A percentile compares a stretch with the other conserved stretches of the same genome.
These are phyloP conservation scores for Alternaria novae-zelandiae DNA, from an alignment of 2,329 filamentous ascomycete species.

Conservation along the genomic window DNA sequence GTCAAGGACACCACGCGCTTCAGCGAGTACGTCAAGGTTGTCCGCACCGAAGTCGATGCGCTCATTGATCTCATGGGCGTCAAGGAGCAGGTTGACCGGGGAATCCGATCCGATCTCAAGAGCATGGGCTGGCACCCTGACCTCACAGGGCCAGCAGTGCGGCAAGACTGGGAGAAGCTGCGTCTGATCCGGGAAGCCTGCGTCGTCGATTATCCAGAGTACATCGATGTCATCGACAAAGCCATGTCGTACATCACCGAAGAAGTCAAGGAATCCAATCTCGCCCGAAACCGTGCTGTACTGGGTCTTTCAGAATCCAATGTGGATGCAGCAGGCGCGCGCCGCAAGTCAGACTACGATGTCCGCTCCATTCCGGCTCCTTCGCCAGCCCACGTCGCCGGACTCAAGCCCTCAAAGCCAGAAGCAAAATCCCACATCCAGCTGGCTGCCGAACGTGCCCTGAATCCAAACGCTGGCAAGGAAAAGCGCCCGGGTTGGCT, in stretches of 20 bases:
- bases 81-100: constrained; percentile 53
- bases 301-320: constrained; percentile 16
- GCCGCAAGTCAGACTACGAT: constrained; percentile 33
- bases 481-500: constrained; percentile 42
- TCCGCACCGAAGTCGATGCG: constrained; percentile 53
- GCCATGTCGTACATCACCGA: constrained; percentile 53
- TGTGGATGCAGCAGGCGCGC: constrained; percentile 15
- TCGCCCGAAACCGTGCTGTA: constrained; percentile 25
- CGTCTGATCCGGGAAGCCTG: constrained; percentile 53
- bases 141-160: constrained; percentile 40
- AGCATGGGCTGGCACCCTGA: constrained; percentile 58
- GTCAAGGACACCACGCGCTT: constrained; percentile 52
- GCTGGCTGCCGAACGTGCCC: constrained; percentile 26
- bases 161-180: constrained; percentile 51
- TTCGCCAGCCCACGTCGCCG: not conserved
- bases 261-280: constrained; percentile 36
- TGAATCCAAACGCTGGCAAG: constrained; percentile 22
- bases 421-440: constrained; percentile 31
- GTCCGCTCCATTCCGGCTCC: constrained; percentile 15
- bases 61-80: constrained; percentile 53
- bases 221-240: constrained; percentile 50
- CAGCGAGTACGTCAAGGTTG: constrained; percentile 49
- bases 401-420: not conserved
- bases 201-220: constrained; percentile 53
- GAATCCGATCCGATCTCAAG: constrained; percentile 53